Percentiles rank a stretch among this genome's conserved stretches.
Evolutionary conservation across 805 yeast genomes (phyloP).

Genomic region (Isabelozyma heimii): DNA sequence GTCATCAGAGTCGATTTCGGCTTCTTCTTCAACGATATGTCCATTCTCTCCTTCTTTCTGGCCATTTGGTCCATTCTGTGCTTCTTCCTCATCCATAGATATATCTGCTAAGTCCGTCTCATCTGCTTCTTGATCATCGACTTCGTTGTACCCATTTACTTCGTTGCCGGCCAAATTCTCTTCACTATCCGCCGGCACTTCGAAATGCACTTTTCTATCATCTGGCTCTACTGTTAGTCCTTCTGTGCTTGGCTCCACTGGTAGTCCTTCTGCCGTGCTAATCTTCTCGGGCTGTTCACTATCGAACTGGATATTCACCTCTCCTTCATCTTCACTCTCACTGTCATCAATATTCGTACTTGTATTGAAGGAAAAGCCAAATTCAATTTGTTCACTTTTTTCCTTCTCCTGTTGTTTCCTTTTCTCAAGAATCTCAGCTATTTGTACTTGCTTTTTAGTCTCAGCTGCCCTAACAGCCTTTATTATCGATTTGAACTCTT

Average conservation of each 20-base stretch:
- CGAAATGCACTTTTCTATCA: neutral
- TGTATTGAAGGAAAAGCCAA: constrained; percentile 10
- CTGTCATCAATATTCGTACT: constrained; percentile 12
- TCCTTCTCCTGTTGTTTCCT: constrained; percentile 17
- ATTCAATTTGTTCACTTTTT: constrained; percentile 8
- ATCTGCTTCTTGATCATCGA: too few relatives aligned
- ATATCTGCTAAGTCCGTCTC: neutral
- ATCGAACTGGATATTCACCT: neutral
- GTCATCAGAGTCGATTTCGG: neutral
- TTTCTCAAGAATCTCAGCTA: constrained; percentile 19
- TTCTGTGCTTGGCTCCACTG: too few relatives aligned
- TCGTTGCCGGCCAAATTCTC: neutral
- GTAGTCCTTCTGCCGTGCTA: too few relatives aligned
- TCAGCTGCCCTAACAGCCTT: constrained; percentile 32
- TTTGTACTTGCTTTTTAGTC: constrained; percentile 22
- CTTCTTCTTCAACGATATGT: neutral
- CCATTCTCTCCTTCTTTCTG: neutral
- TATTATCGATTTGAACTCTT: constrained; percentile 31
- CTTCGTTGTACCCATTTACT: neutral
- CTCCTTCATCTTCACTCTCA: constrained; percentile 11
- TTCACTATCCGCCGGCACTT: neutral
- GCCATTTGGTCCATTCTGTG: too few relatives aligned
- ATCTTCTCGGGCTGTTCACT: neutral
- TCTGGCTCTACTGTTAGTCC: neutral
- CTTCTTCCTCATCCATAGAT: neutral